A percentile compares a stretch with the other conserved stretches of the same genome.
Evolutionary conservation across 352 stramenopile species (phyloP).

Genomic region (Elongisporangium anandrum): DNA sequence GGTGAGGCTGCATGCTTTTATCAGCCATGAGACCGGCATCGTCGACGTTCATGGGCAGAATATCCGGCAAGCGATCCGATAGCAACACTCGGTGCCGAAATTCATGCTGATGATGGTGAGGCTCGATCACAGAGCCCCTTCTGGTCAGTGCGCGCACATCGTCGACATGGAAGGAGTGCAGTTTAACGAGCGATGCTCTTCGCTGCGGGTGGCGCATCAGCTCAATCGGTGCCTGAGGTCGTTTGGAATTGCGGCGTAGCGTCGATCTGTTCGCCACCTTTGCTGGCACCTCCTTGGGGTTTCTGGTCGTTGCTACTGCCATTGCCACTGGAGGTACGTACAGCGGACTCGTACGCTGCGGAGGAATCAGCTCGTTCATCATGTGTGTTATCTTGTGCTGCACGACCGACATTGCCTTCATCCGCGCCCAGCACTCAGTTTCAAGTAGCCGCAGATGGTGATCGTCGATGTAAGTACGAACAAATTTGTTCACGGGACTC

Average conservation of each 20-base stretch:
- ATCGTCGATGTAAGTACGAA: conserved; percentile 35
- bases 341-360: background rate
- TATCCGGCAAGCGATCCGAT: background rate
- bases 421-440: conserved; percentile 48
- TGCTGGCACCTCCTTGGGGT: background rate
- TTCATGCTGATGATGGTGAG: background rate
- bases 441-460: conserved; percentile 33
- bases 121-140: background rate
- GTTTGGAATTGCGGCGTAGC: conserved; percentile 11
- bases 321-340: background rate
- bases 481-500: conserved; percentile 56
- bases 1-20: background rate
- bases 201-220: conserved; percentile 1
- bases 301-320: no score
- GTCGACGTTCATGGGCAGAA: background rate
- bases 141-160: background rate
- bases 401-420: conserved; percentile 29
- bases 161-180: conserved; percentile 12
- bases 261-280: conserved; percentile 6
- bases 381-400: conserved; percentile 22
- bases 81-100: background rate
- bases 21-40: background rate
- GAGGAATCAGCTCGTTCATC: conserved; percentile 27
- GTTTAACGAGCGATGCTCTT: conserved; percentile 3
- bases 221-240: conserved; percentile 5